A percentile compares a stretch with the other conserved stretches of the same genome.
phyloP scores from a whole-genome alignment of 257 asterid species.

The Solanum pinnatisectum region DNA sequence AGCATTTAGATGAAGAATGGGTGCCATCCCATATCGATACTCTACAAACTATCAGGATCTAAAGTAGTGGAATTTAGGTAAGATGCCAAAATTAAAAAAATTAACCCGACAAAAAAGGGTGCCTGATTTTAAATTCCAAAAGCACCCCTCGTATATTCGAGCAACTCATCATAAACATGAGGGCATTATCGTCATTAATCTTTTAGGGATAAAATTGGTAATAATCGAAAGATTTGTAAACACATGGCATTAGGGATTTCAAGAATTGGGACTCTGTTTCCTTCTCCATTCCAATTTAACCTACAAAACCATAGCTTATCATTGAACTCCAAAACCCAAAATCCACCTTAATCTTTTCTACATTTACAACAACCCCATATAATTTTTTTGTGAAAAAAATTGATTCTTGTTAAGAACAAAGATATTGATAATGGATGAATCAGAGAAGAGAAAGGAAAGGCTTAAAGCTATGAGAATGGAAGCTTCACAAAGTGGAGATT shows the following conservation, averaged over 20 bases:
- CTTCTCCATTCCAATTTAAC: neutral
- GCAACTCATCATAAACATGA: neutral
- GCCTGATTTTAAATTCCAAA: neutral
- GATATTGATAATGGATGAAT: conserved; percentile 51
- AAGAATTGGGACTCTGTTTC: neutral
- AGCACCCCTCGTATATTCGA: neutral
- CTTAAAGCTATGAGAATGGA: conserved; percentile 65
- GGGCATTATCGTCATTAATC: neutral
- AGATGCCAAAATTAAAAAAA: too few species aligned
- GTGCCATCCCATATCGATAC: too few species aligned
- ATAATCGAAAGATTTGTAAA: neutral
- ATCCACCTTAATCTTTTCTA: neutral
- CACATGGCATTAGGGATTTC: neutral
- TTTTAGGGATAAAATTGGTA: neutral
- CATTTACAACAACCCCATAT: neutral
- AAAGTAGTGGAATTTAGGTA: too few species aligned
- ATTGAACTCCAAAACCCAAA: neutral
- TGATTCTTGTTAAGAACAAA: neutral
- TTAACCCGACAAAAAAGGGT: neutral
- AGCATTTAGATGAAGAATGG: too few species aligned
- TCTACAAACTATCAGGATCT: too few species aligned
- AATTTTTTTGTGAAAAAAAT: neutral
- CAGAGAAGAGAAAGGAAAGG: conserved; percentile 73
- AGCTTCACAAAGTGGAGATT: conserved; percentile 34
- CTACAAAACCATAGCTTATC: neutral